Evolutionary conservation across 2,329 filamentous ascomycete genomes (phyloP).

Genomic region (Ophiobolus disseminans): DNA sequence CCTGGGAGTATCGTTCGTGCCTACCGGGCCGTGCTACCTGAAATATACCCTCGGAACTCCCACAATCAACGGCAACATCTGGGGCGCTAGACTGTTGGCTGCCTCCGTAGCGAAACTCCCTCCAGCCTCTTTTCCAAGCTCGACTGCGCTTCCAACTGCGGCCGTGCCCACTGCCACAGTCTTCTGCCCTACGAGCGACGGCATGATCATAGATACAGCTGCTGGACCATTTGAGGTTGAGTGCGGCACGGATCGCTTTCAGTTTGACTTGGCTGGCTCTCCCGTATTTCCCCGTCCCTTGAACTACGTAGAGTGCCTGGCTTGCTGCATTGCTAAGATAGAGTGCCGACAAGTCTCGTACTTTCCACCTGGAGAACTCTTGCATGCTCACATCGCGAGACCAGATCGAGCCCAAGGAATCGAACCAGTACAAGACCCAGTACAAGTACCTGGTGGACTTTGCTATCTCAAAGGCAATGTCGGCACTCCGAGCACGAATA

Average conservation of each 20-base stretch:
- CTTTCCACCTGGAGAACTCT: too few species aligned
- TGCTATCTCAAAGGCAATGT: slow-evolving; percentile 6
- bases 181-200: slow-evolving; percentile 16
- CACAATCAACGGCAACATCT: too few species aligned
- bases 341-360: neutral
- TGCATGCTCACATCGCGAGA: too few species aligned
- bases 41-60: too few species aligned
- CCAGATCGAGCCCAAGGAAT: too few species aligned
- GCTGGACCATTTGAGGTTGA: slow-evolving; percentile 11
- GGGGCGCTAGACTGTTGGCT: too few species aligned
- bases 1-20: slow-evolving; percentile 14
- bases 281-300: neutral
- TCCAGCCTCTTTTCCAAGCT: slow-evolving; percentile 10
- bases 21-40: too few species aligned
- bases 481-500: slow-evolving; percentile 1
- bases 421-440: too few species aligned
- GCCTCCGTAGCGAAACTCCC: too few species aligned
- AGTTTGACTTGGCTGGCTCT: slow-evolving; percentile 3
- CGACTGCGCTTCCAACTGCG: neutral
- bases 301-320: neutral
- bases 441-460: neutral
- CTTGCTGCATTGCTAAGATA: neutral
- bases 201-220: neutral
- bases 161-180: slow-evolving; percentile 2
- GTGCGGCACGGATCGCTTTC: slow-evolving; percentile 15